Conservation (phyloP, 257 asterid genomes). For the Solanum habrochaites region DNA sequence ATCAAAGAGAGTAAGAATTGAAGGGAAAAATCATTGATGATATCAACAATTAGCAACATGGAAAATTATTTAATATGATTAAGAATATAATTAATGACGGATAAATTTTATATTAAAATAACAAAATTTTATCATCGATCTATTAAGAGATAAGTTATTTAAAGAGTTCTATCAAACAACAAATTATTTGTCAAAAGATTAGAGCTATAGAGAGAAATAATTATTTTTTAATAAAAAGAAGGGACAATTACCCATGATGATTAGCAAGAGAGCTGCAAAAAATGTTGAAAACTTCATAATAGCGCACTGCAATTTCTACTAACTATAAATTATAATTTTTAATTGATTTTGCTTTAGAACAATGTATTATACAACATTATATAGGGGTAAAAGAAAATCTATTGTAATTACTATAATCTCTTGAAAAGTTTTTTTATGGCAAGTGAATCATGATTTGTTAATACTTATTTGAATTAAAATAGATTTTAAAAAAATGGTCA, state of each 20-base stretch:
- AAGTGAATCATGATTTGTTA: not conserved
- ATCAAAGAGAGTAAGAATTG: no score
- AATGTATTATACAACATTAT: not conserved
- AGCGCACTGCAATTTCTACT: not conserved
- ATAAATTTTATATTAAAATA: no score
- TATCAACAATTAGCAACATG: no score
- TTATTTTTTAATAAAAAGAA: no score
- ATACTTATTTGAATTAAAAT: no score
- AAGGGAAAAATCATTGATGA: no score
- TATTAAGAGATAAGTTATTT: not conserved
- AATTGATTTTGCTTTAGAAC: not conserved
- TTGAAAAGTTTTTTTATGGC: not conserved
- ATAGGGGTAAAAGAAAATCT: not conserved
- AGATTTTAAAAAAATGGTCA: rapidly evolving
- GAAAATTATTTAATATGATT: no score
- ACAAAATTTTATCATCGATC: no score
- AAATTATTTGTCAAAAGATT: no score
- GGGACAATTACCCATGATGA: not conserved
- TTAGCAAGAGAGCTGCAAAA: not conserved
- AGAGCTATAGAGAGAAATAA: no score
- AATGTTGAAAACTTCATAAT: not conserved
- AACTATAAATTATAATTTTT: not conserved
- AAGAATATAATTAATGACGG: no score
- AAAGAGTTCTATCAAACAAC: no score
- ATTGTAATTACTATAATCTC: not conserved